phyloP scores from a whole-genome alignment of 2,329 filamentous ascomycete genomes.

The Fusarium proliferatum region DNA sequence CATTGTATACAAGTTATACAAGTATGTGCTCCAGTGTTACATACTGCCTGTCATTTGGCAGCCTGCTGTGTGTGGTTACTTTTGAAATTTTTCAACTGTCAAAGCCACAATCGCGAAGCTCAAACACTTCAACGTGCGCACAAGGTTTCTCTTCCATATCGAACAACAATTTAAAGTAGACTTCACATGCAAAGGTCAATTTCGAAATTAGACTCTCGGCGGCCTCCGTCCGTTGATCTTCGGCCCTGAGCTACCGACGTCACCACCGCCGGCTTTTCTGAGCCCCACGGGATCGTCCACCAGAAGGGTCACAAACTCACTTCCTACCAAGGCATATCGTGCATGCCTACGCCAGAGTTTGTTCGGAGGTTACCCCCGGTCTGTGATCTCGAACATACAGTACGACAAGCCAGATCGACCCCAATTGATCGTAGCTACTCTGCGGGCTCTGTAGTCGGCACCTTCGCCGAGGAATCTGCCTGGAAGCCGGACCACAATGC shows the following conservation, averaged over 20 bases:
- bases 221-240: conserved; percentile 23
- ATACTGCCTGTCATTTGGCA: conserved; percentile 5
- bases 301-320: conserved; percentile 29
- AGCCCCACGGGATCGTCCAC: conserved; percentile 31
- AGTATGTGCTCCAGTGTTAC: not conserved
- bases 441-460: not conserved
- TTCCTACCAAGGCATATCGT: conserved; percentile 16
- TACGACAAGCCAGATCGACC: conserved; percentile 11
- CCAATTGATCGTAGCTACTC: not conserved
- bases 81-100: conserved; percentile 2
- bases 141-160: not conserved
- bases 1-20: not conserved
- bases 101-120: conserved; percentile 13
- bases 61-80: not conserved
- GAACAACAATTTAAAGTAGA: not conserved
- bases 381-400: conserved; percentile 14
- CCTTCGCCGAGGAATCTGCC: not conserved
- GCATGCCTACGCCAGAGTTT: not conserved
- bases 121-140: not conserved
- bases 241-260: conserved; percentile 31
- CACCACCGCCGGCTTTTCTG: conserved; percentile 8
- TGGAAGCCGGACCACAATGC: conserved; percentile 12
- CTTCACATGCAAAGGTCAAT: not conserved
- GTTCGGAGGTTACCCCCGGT: not conserved
- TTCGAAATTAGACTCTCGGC: not conserved